Conservation (phyloP, 208 protist species). For the Crithidia mellificae region DNA sequence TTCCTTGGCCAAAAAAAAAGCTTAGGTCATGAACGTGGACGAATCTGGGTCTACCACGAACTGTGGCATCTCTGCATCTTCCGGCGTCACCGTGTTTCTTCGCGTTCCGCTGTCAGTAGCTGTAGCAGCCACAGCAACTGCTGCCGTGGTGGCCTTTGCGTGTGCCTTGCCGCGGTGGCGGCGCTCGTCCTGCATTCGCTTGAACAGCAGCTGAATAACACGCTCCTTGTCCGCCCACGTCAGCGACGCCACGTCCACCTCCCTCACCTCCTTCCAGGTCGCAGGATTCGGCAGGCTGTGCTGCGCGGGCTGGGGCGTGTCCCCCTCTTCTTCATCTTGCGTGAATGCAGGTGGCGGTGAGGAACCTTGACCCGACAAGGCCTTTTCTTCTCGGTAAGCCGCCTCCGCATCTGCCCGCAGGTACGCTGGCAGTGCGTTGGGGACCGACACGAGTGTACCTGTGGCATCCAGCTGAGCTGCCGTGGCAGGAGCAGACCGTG, state of each 20-base stretch:
- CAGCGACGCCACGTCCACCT: constrained; percentile 75
- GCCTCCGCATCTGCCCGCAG: background rate
- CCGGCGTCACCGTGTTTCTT: background rate
- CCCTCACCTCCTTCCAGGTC: constrained; percentile 54
- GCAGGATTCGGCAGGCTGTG: constrained; percentile 46
- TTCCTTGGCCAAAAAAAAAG: background rate
- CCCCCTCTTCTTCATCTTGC: background rate
- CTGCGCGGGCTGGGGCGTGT: background rate
- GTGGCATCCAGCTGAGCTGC: background rate
- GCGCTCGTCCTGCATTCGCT: constrained; percentile 55
- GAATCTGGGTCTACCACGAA: constrained; percentile 16
- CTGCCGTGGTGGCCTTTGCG: background rate
- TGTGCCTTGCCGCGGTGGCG: constrained; percentile 6
- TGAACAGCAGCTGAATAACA: constrained; percentile 81
- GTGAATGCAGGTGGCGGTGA: background rate
- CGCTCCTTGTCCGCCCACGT: constrained; percentile 91
- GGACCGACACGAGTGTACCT: constrained; percentile 14
- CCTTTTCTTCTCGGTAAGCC: too few relatives aligned
- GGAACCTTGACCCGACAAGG: background rate
- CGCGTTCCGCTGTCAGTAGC: background rate
- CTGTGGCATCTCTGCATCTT: background rate
- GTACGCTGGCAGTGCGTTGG: constrained; percentile 8
- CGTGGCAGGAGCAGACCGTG: background rate
- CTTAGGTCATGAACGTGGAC: constrained; percentile 54
- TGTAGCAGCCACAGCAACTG: background rate